Evolutionary conservation across 1,284 basidiomycete species (phyloP), one percentile per base, ranked within the genome.

Genomic region (Ceratobasidium sp.): DNA sequence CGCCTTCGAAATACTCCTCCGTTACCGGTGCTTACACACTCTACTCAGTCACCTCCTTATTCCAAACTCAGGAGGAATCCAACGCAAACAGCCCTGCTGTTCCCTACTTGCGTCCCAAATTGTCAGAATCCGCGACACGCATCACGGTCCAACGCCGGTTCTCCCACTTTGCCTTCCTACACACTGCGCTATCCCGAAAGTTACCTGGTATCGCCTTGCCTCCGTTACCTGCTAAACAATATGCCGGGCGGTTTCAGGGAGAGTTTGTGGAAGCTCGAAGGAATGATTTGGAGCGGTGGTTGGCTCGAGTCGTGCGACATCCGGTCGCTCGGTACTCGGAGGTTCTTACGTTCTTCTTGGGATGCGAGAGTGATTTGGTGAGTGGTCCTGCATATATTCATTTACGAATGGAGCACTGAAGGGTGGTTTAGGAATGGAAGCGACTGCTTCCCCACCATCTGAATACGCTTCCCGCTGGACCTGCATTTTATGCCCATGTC

Each of bases 201-300:
- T 87, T 93, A 8, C 91, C 93, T 8, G 92, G 92, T 0, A 88
- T 96, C 48, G 89, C 90, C 1, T 84, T 96, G 1, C 93, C 94
- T 0, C 91, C 93, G 0, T 85, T 96, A 1, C 94, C 94, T 0
- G 91, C 93, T 81, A 94, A 95, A 81, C 91, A 93, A 79, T 93
- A 94, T 78, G 86, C 92, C 0, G 93, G 92, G 0, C 85, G 93
- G 2, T 95, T 95, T 81, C 92, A 88, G 71, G 86, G 88, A 19
- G 92, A 91, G 67, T 96, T 96, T 78, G 90, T 96, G 6, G 94
- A 96, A 80, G 92, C 91, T 4, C 85, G 94, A 36, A 83, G 93
- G 54, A 89, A 92, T 0, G 93, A 95, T 80, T 84, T 96, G 51
- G 92, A 95, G 79, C 85, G 91, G 53, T 96, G 95, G 82, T 84